Conservation (phyloP, 805 yeast genomes). For the Candida parachauliodes region DNA sequence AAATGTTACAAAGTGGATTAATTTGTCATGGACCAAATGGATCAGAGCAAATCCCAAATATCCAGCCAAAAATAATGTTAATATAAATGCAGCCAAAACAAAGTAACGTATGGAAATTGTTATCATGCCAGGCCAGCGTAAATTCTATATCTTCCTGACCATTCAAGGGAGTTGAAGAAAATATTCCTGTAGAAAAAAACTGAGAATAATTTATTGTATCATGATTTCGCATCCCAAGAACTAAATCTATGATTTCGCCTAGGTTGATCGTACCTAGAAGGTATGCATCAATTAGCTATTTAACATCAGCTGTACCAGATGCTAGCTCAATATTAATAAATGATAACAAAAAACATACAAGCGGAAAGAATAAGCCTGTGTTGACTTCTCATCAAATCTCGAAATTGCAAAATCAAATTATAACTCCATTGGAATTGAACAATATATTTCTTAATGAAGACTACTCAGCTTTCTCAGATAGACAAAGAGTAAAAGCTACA, state of each 20-base stretch:
- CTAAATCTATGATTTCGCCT: no score
- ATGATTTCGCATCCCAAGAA: no score
- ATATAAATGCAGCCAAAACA: constrained; percentile 21
- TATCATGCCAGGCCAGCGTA: not conserved
- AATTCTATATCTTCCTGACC: not conserved
- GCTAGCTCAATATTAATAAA: no score
- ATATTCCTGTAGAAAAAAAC: no score
- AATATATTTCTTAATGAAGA: constrained; percentile 16
- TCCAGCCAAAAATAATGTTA: constrained; percentile 26
- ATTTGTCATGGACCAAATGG: constrained; percentile 46
- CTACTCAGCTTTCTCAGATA: constrained; percentile 12
- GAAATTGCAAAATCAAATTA: constrained; percentile 9
- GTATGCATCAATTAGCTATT: constrained; percentile 4
- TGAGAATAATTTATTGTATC: no score
- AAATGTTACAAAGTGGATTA: constrained; percentile 47
- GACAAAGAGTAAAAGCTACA: constrained; percentile 21
- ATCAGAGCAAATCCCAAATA: constrained; percentile 52
- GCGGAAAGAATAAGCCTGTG: not conserved
- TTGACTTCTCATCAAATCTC: not conserved
- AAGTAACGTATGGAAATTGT: constrained; percentile 6
- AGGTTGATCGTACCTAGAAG: not conserved
- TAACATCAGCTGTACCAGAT: constrained; percentile 3
- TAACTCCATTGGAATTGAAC: constrained; percentile 23
- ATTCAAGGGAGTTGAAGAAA: constrained; percentile 1
- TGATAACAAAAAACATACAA: not conserved